phyloP scores from a whole-genome alignment of 768 basidiomycete species.

The Boletus coccyginus region DNA sequence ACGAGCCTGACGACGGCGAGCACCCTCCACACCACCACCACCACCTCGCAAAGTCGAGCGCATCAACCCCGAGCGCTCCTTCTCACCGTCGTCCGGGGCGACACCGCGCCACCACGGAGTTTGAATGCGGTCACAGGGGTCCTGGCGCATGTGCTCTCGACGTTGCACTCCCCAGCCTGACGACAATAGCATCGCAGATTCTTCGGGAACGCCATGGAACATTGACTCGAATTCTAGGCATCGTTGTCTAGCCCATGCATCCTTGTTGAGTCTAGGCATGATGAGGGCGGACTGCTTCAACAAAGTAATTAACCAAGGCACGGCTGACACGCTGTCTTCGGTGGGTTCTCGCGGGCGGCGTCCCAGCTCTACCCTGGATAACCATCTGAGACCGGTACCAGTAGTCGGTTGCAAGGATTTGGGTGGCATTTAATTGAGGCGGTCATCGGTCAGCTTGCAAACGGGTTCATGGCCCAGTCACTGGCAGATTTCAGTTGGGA shows the following conservation, averaged over 20 bases:
- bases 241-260: neutral
- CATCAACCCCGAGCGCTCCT: neutral
- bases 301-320: neutral
- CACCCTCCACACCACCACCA: neutral
- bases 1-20: slow-evolving; percentile 1
- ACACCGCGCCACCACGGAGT: slow-evolving; percentile 24
- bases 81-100: neutral
- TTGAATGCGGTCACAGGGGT: slow-evolving; percentile 31
- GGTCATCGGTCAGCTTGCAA: neutral
- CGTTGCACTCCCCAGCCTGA: neutral
- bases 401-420: too few species aligned
- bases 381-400: too few species aligned
- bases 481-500: neutral
- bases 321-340: neutral
- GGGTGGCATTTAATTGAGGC: neutral
- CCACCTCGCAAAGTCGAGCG: neutral
- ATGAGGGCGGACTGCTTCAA: too few species aligned
- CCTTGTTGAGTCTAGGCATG: neutral
- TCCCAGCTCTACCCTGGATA: neutral
- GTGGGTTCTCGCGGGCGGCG: neutral
- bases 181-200: neutral
- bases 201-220: neutral
- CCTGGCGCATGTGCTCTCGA: slow-evolving; percentile 17
- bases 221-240: neutral
- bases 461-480: neutral